A percentile compares a stretch with the other conserved stretches of the same genome.
phyloP scores from a whole-genome alignment of 345 rosid genomes.

The Arabis hirsuta region DNA sequence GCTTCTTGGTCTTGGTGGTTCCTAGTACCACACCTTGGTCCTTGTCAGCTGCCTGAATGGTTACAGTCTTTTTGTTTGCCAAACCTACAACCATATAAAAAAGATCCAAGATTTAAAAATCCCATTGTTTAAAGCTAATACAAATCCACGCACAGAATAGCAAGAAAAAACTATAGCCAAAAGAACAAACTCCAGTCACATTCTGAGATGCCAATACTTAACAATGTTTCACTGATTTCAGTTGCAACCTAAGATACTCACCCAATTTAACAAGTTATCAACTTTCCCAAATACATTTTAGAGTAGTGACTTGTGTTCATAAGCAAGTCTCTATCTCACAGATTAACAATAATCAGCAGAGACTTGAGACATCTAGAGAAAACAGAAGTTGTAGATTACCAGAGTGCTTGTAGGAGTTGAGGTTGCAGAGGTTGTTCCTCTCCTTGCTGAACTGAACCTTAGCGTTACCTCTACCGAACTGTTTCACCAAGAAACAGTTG shows the following conservation, averaged over 20 bases:
- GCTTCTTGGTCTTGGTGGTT: conserved; percentile 73
- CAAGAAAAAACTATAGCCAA: not conserved
- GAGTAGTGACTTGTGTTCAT: not conserved
- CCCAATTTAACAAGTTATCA: not conserved
- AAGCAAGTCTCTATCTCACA: not conserved
- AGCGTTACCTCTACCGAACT: conserved; percentile 71
- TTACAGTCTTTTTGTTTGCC: conserved; percentile 65
- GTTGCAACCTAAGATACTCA: not conserved
- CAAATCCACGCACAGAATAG: not conserved
- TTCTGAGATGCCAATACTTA: not conserved
- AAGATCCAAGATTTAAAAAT: not conserved
- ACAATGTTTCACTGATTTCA: not conserved
- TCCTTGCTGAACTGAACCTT: conserved; percentile 75
- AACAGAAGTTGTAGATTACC: conserved; percentile 37
- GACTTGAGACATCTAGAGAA: not conserved
- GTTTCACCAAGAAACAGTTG: conserved; percentile 75
- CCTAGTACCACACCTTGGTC: conserved; percentile 58
- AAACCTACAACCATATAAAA: conserved; percentile 46
- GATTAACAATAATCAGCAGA: not conserved
- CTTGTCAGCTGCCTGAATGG: conserved; percentile 57
- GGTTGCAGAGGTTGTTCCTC: conserved; percentile 73
- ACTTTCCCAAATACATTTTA: not conserved
- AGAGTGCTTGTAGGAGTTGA: conserved; percentile 82
- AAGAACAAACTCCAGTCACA: not conserved
- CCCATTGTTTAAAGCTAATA: not conserved